Percentiles rank a stretch among this genome's conserved stretches.
These are phyloP conservation scores for Flaveria trinervia DNA, from an alignment of 129 eudicot species.

Conservation along the genomic window DNA sequence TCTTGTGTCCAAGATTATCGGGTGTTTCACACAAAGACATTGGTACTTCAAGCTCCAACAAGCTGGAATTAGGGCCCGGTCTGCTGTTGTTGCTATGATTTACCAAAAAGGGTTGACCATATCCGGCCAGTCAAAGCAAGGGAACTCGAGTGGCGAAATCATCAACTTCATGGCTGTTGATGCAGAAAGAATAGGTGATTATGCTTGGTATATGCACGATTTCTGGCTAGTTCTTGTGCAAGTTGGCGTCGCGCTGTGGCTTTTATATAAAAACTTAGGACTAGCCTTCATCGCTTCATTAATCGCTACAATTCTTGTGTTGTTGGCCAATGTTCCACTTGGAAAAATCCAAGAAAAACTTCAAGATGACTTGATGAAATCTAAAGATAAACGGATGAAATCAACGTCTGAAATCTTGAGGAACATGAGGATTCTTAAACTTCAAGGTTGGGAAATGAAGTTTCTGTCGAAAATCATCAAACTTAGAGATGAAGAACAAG, in stretches of 20 bases:
- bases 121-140: slow-evolving; percentile 69
- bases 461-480: slow-evolving; percentile 67
- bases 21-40: slow-evolving; percentile 66
- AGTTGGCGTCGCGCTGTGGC: slow-evolving; percentile 61
- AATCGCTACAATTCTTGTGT: slow-evolving; percentile 57
- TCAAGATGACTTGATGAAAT: slow-evolving; percentile 78
- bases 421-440: slow-evolving; percentile 93
- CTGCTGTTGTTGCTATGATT: slow-evolving; percentile 67
- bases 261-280: slow-evolving; percentile 72
- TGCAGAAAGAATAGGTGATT: slow-evolving; percentile 79
- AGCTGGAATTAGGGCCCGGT: slow-evolving; percentile 64
- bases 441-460: slow-evolving; percentile 98
- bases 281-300: slow-evolving; percentile 76
- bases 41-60: slow-evolving; percentile 80
- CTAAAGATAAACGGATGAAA: slow-evolving; percentile 88
- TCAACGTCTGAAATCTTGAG: slow-evolving; percentile 86
- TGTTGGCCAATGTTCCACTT: slow-evolving; percentile 72
- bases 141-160: slow-evolving; percentile 79
- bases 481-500: slow-evolving; percentile 58
- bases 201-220: slow-evolving; percentile 84
- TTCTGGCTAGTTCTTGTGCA: slow-evolving; percentile 76
- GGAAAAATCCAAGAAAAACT: slow-evolving; percentile 61
- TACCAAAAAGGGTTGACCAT: slow-evolving; percentile 80
- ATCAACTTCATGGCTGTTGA: slow-evolving; percentile 92
- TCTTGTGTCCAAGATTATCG: slow-evolving; percentile 60